Percentiles rank a stretch among this genome's conserved stretches.
phyloP scores from a whole-genome alignment of 805 yeast species.

The Metschnikowia bowlesiae region DNA sequence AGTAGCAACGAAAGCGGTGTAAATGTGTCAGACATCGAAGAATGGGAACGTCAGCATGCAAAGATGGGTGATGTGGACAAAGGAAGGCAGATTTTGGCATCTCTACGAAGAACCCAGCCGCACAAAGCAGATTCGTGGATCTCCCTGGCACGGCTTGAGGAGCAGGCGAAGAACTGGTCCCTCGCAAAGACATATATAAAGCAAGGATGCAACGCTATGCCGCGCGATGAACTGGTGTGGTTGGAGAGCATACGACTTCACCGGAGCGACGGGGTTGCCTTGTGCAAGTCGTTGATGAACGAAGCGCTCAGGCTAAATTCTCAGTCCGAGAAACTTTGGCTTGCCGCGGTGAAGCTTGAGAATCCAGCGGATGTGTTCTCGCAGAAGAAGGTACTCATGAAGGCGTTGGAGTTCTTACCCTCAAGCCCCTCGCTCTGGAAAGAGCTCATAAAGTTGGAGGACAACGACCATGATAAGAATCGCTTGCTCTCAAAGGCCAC shows the following conservation, averaged over 20 bases:
- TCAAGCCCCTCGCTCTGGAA: slow-evolving; percentile 62
- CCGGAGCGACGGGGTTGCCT: slow-evolving; percentile 31
- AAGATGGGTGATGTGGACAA: slow-evolving; percentile 26
- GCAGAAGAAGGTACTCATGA: slow-evolving; percentile 57
- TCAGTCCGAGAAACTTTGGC: slow-evolving; percentile 64
- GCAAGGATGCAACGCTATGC: slow-evolving; percentile 73
- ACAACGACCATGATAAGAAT: slow-evolving; percentile 42
- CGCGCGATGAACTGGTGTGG: slow-evolving; percentile 74
- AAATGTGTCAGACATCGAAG: slow-evolving; percentile 12
- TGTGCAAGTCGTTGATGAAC: slow-evolving; percentile 56
- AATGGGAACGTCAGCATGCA: slow-evolving; percentile 11
- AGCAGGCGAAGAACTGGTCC: slow-evolving; percentile 49
- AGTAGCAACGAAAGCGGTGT: not conserved
- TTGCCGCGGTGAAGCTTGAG: slow-evolving; percentile 65
- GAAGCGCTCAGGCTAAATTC: slow-evolving; percentile 60
- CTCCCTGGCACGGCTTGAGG: slow-evolving; percentile 77
- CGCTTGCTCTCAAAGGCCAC: slow-evolving; percentile 62
- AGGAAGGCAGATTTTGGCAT: slow-evolving; percentile 57
- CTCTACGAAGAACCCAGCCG: slow-evolving; percentile 71
- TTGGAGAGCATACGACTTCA: slow-evolving; percentile 69
- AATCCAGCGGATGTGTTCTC: slow-evolving; percentile 40
- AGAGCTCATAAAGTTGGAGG: slow-evolving; percentile 56
- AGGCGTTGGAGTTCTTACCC: slow-evolving; percentile 67
- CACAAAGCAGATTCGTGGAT: slow-evolving; percentile 77
- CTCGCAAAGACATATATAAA: slow-evolving; percentile 58